Base-by-base conservation (phyloP, 2,329 filamentous ascomycete species). In the Cercospora beticola region DNA sequence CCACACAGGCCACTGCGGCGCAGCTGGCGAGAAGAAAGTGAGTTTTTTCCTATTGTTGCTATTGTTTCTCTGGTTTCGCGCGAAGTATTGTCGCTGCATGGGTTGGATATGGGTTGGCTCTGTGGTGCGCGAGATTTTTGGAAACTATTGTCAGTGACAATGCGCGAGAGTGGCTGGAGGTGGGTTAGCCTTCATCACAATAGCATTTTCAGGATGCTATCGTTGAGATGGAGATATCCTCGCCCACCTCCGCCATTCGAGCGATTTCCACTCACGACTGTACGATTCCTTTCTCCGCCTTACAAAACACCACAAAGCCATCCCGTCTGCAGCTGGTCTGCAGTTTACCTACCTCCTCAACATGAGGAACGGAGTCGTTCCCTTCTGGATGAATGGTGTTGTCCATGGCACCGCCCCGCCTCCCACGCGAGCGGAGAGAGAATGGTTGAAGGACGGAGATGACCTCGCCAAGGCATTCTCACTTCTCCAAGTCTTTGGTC, bases 1-100 rank as follows among this genome's bases (percentile, higher is more conserved):
- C 76, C 21, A 65, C 66, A 57, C 66, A 71, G 64, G 77, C 78
- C 58, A 79, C 77, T 28, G 76, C 77, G 30, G 78, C 78, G 58
- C 78, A 79, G 72, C 66, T 79, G 73, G 77, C 77, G 57, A 68
- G 69, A 60, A 72, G 77, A 66, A 79, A 77, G 78, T 79, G 67
- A 77, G 78, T 78, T 5, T 14, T 54, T 65, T 46, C 30, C 36
- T 62, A 64, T 61, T 66, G 65, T 40, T 67, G 52, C 46, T 21
- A 54, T 60, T 66, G 67, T 62, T 40, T 54, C 54, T 58, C 43
- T 28, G 30, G 30, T 30, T 8, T 62, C 7, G 61, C 23, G 18
- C 30, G 4, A 8, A 21, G 23, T 62, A 26, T 54, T 52, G 60
- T 52, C 61, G 65, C 28, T n/a, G 36, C 26, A 31, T 31, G 28